These are phyloP conservation scores for Mycena vitilis DNA, from an alignment of 768 basidiomycete genomes.

Conservation along the genomic window DNA sequence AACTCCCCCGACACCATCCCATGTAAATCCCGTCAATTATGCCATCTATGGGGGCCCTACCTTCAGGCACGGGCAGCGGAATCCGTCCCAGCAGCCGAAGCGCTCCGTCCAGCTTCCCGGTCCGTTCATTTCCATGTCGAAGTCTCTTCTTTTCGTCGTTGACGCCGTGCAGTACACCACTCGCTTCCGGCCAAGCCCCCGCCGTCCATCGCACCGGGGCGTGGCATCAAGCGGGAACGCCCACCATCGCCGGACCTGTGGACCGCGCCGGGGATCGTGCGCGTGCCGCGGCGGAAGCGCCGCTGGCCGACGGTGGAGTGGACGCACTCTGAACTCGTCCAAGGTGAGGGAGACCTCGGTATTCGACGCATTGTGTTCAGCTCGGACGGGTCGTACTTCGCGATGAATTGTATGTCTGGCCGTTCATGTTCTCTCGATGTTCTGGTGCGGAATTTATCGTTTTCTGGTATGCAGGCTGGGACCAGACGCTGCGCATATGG, in stretches of 20 bases:
- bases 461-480: constrained; percentile 54
- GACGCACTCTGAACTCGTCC: constrained; percentile 50
- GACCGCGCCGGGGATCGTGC: constrained; percentile 25
- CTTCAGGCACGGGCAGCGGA: not conserved
- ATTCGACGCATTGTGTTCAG: constrained; percentile 63
- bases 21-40: not conserved
- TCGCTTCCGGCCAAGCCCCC: constrained; percentile 30
- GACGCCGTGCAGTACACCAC: constrained; percentile 11
- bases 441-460: not conserved
- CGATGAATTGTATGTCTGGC: constrained; percentile 63
- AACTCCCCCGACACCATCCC: not conserved
- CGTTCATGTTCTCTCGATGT: constrained; percentile 1
- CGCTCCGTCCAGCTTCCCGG: not conserved
- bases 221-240: constrained; percentile 42
- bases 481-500: constrained; percentile 75
- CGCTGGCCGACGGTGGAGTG: constrained; percentile 63
- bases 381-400: constrained; percentile 66
- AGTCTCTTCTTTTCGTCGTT: not conserved
- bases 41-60: not conserved
- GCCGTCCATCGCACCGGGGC: constrained; percentile 9
- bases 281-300: constrained; percentile 31
- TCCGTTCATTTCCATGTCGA: constrained; percentile 1
- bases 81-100: not conserved
- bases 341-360: constrained; percentile 60
- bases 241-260: constrained; percentile 30